These are phyloP conservation scores for Xylaria sp. DNA, from an alignment of 2,329 filamentous ascomycete genomes.

Conservation along the genomic window DNA sequence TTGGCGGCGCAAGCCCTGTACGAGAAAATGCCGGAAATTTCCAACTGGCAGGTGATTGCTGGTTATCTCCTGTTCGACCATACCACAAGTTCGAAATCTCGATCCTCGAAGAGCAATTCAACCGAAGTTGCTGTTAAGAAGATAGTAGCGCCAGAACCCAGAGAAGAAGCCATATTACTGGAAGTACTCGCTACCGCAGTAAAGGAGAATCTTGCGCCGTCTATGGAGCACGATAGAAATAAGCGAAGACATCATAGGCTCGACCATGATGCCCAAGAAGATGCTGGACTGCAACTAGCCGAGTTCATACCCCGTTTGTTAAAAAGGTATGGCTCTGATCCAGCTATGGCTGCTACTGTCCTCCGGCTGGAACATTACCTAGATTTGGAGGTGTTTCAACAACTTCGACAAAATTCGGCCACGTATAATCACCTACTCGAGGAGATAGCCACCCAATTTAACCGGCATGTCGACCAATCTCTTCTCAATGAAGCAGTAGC, in stretches of 20 bases:
- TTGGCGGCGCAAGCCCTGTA: constrained; percentile 86
- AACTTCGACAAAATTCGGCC: constrained; percentile 83
- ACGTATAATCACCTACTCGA: constrained; percentile 82
- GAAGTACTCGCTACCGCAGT: constrained; percentile 87
- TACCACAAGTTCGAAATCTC: constrained; percentile 66
- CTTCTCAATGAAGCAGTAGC: constrained; percentile 84
- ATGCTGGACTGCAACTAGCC: constrained; percentile 78
- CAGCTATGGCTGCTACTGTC: constrained; percentile 84
- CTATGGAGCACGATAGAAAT: constrained; percentile 67
- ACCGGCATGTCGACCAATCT: constrained; percentile 84
- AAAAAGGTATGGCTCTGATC: constrained; percentile 91
- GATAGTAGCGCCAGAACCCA: constrained; percentile 73
- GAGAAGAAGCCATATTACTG: constrained; percentile 83
- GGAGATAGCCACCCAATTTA: constrained; percentile 92
- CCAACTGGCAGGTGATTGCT: constrained; percentile 85
- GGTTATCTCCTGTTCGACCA: constrained; percentile 94
- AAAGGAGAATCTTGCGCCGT: constrained; percentile 71
- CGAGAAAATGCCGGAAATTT: constrained; percentile 79
- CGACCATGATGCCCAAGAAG: constrained; percentile 75
- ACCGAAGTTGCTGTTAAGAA: constrained; percentile 70
- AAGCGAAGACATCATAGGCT: constrained; percentile 64
- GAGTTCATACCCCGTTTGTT: constrained; percentile 81
- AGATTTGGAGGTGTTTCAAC: constrained; percentile 85
- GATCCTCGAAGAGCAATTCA: constrained; percentile 59
- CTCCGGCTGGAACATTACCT: constrained; percentile 85